Base-by-base conservation (phyloP, 2,329 filamentous ascomycete species). In the Tolypocladium inflatum region DNA sequence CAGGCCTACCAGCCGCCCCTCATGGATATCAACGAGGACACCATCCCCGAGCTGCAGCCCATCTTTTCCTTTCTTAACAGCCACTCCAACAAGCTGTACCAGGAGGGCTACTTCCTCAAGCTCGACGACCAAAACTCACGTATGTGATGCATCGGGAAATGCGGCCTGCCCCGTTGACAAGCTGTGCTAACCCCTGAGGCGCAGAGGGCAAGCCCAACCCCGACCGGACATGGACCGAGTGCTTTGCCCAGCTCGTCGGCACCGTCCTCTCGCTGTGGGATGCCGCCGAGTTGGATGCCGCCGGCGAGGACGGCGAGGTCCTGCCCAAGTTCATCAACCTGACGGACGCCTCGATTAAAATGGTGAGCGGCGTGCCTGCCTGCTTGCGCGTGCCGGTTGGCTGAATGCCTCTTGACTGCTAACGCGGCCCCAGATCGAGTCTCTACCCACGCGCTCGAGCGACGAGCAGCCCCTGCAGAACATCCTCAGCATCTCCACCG, bases 21-120 rank as follows among this genome's bases (percentile, higher is more conserved):
- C 71, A 91, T 96, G 87, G 90, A 96, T 68, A 81, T 94, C 63
- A 85, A 84, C 68, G 82, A 87, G 64, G 91, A 97, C 70, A 96
- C 90, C 37, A 85, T 94, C 62, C 91, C 94, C 42, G 94, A 99
- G 79, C 80, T 99, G 62, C 89, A 91, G 75, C 93, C 92, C 63
- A 92, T 97, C 67, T 97, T 97, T 74, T 90, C 85, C 60, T 94
- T 91, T 69, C 82, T 99, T 63, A 97, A 96, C 75, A 94, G 88
- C 74, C 94, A 99, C 72, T 88, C 86, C 59, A 97, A 97, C 74
- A 97, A 97, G 76, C 78, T 97, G 58, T 99, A 97, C 71, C 92
- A 97, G 66, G 94, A 99, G 75, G 94, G 94, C 42, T 99, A 97
- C 70, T 97, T 99, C 65, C 76, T 99, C 65, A 99, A 97, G 75